A percentile compares a stretch with the other conserved stretches of the same genome.
Conservation (phyloP, 371 early-diverging fungal genomes). For the Zychaea mexicana region DNA sequence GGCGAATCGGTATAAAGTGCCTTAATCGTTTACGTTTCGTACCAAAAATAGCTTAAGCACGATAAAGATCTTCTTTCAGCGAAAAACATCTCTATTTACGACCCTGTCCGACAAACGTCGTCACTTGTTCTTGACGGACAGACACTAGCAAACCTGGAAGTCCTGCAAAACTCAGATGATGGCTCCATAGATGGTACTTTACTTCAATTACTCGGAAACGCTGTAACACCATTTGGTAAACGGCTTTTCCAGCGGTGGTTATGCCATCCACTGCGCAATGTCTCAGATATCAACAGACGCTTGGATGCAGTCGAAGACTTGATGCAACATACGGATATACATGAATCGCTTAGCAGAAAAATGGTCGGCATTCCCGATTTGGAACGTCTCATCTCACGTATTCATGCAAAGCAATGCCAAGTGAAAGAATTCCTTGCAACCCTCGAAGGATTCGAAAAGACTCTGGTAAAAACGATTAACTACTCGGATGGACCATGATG, state of each 20-base stretch:
- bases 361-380: slow-evolving; percentile 81
- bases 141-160: slow-evolving; percentile 91
- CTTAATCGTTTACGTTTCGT: too few species aligned
- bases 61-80: slow-evolving; percentile 86
- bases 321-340: slow-evolving; percentile 50
- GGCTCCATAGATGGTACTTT: slow-evolving; percentile 83
- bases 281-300: slow-evolving; percentile 81
- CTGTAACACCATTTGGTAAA: slow-evolving; percentile 90
- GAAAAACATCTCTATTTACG: slow-evolving; percentile 78
- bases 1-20: too few species aligned
- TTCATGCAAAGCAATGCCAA: slow-evolving; percentile 83
- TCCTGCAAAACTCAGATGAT: slow-evolving; percentile 88
- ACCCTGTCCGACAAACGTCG: slow-evolving; percentile 68
- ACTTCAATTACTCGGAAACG: slow-evolving; percentile 84
- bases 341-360: slow-evolving; percentile 42
- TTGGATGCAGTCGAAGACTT: slow-evolving; percentile 89
- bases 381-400: slow-evolving; percentile 89
- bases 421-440: slow-evolving; percentile 76
- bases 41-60: slow-evolving; percentile 84
- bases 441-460: slow-evolving; percentile 61
- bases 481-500: too few species aligned
- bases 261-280: slow-evolving; percentile 87
- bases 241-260: slow-evolving; percentile 89
- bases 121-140: slow-evolving; percentile 93
- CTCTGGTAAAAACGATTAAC: slow-evolving; percentile 63